phyloP scores from a whole-genome alignment of 2,329 filamentous ascomycete species.

The Trichoderma arundinaceum region DNA sequence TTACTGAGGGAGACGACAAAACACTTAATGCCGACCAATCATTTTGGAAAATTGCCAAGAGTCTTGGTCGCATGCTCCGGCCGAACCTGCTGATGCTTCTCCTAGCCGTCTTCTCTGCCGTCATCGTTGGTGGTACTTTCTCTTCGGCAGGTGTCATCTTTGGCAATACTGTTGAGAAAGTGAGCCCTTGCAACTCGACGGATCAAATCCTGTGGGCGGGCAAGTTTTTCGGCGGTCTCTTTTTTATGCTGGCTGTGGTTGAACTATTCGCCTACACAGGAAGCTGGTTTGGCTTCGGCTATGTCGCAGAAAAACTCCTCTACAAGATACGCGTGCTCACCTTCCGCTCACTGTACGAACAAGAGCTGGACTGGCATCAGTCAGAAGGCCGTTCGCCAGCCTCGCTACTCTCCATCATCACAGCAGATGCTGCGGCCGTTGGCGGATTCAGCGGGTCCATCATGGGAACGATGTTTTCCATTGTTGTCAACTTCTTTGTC shows the following conservation, averaged over 20 bases:
- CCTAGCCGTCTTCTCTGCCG: constrained; percentile 49
- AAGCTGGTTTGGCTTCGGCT: constrained; percentile 58
- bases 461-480: constrained; percentile 71
- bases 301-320: constrained; percentile 65
- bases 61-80: constrained; percentile 46
- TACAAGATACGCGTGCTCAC: constrained; percentile 67
- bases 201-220: constrained; percentile 46
- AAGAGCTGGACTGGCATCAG: constrained; percentile 74
- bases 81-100: constrained; percentile 49
- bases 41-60: constrained; percentile 48
- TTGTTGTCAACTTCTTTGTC: constrained; percentile 69
- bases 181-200: constrained; percentile 55
- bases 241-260: constrained; percentile 58
- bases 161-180: constrained; percentile 48
- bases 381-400: constrained; percentile 66
- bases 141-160: constrained; percentile 60
- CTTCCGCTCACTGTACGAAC: constrained; percentile 68
- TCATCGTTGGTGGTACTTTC: constrained; percentile 63
- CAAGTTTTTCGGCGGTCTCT: constrained; percentile 61
- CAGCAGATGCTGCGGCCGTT: constrained; percentile 69
- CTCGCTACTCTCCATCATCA: constrained; percentile 69
- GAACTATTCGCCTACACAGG: constrained; percentile 60
- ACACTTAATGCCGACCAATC: constrained; percentile 51
- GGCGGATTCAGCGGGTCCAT: constrained; percentile 73
- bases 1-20: constrained; percentile 18